Conservation (phyloP, 2,329 filamentous ascomycete species). For the Clonostachys byssicola region DNA sequence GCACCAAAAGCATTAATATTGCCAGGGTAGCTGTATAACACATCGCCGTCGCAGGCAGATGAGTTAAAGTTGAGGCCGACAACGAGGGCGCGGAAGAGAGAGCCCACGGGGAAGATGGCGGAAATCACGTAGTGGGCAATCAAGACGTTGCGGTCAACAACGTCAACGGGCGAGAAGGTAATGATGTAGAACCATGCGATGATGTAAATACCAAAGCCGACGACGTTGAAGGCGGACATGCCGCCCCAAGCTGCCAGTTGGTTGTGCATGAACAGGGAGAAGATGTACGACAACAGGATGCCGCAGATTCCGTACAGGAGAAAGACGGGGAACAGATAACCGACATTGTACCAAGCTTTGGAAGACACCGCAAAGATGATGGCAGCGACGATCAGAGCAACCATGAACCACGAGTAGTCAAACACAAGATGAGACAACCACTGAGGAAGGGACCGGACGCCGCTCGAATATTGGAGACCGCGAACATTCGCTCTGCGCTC, state of each 20-base stretch:
- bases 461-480: slow-evolving; percentile 82
- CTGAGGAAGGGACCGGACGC: slow-evolving; percentile 70
- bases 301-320: slow-evolving; percentile 72
- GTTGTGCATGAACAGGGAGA: slow-evolving; percentile 69
- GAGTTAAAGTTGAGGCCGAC: slow-evolving; percentile 75
- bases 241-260: slow-evolving; percentile 79
- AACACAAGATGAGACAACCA: slow-evolving; percentile 78
- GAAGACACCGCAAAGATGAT: slow-evolving; percentile 61
- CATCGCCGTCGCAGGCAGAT: slow-evolving; percentile 60
- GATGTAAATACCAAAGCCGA: slow-evolving; percentile 63
- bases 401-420: slow-evolving; percentile 64
- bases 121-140: slow-evolving; percentile 71
- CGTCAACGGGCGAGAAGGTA: slow-evolving; percentile 66
- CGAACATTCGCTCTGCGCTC: slow-evolving; percentile 73
- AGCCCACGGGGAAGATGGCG: slow-evolving; percentile 67
- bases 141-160: slow-evolving; percentile 62
- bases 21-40: slow-evolving; percentile 61
- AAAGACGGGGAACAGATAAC: slow-evolving; percentile 73
- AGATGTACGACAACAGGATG: slow-evolving; percentile 67
- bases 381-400: slow-evolving; percentile 59
- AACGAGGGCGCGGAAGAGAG: slow-evolving; percentile 66
- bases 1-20: slow-evolving; percentile 70
- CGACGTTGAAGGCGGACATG: slow-evolving; percentile 67
- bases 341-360: slow-evolving; percentile 66
- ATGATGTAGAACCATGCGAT: slow-evolving; percentile 66